Evolutionary conservation across 1,139 yeast genomes (phyloP).

Genomic region (Candida sojae): DNA sequence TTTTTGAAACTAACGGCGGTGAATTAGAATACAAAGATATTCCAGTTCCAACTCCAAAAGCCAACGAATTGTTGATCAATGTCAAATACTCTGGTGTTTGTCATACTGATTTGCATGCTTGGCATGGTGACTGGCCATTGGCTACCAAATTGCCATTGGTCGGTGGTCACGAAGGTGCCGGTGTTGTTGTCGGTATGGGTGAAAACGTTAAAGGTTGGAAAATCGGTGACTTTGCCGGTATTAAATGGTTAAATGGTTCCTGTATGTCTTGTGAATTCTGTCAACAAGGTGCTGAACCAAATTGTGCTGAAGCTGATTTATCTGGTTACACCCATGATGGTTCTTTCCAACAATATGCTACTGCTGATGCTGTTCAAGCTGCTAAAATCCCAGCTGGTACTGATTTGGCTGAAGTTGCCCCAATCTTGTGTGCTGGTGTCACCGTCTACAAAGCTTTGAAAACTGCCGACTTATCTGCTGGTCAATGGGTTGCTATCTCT

Average conservation of each 20-base stretch:
- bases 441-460: conserved; percentile 79
- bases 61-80: conserved; percentile 66
- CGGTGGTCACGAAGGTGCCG: conserved; percentile 87
- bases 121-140: conserved; percentile 82
- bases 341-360: conserved; percentile 78
- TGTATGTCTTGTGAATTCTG: conserved; percentile 73
- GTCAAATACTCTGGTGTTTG: conserved; percentile 79
- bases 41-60: conserved; percentile 68
- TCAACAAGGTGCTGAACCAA: conserved; percentile 63
- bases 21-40: conserved; percentile 60
- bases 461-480: conserved; percentile 63
- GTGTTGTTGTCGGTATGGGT: conserved; percentile 74
- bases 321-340: conserved; percentile 83
- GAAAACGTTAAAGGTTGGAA: conserved; percentile 64
- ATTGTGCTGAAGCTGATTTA: conserved; percentile 66
- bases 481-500: conserved; percentile 76
- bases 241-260: conserved; percentile 76
- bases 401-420: conserved; percentile 74
- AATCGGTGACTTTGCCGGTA: conserved; percentile 72
- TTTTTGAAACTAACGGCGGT: conserved; percentile 41
- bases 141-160: conserved; percentile 67
- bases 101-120: conserved; percentile 78
- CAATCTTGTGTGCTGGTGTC: conserved; percentile 81
- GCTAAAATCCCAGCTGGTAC: conserved; percentile 72
- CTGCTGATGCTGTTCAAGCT: conserved; percentile 85